These are phyloP conservation scores for Hypoxylon sp. DNA, from an alignment of 2,329 filamentous ascomycete species.

Conservation along the genomic window DNA sequence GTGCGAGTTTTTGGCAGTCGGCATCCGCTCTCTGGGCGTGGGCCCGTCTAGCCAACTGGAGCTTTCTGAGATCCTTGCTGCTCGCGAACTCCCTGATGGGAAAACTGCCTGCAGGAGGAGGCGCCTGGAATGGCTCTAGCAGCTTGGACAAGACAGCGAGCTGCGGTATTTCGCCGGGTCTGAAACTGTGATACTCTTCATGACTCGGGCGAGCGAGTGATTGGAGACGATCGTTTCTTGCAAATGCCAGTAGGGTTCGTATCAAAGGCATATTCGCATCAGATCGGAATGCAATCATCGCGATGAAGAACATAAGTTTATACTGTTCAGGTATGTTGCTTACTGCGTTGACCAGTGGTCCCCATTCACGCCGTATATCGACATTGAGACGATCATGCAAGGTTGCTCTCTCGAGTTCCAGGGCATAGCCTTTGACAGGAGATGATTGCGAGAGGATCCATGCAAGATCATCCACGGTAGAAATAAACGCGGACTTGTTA, in stretches of 20 bases:
- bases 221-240: conserved; percentile 51
- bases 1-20: conserved; percentile 50
- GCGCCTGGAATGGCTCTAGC: conserved; percentile 44
- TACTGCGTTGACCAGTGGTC: conserved; percentile 35
- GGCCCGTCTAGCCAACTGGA: conserved; percentile 42
- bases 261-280: conserved; percentile 39
- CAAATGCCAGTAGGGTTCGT: conserved; percentile 53
- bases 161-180: conserved; percentile 44
- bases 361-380: conserved; percentile 40
- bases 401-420: conserved; percentile 32
- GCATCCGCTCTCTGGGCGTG: conserved; percentile 45
- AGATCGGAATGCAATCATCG: conserved; percentile 38
- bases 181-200: conserved; percentile 49
- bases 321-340: conserved; percentile 17
- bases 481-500: conserved; percentile 26
- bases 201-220: conserved; percentile 47
- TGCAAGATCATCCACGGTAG: conserved; percentile 34
- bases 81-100: conserved; percentile 39
- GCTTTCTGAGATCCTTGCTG: conserved; percentile 44
- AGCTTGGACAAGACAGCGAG: conserved; percentile 44
- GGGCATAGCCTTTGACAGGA: conserved; percentile 34
- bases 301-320: conserved; percentile 40
- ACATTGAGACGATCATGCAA: conserved; percentile 37
- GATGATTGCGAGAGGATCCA: conserved; percentile 32
- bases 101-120: conserved; percentile 39